A percentile compares a stretch with the other conserved stretches of the same genome.
Evolutionary conservation across 192 early-diverging fungal genomes (phyloP).

Genomic region (Linnemannia zychae): DNA sequence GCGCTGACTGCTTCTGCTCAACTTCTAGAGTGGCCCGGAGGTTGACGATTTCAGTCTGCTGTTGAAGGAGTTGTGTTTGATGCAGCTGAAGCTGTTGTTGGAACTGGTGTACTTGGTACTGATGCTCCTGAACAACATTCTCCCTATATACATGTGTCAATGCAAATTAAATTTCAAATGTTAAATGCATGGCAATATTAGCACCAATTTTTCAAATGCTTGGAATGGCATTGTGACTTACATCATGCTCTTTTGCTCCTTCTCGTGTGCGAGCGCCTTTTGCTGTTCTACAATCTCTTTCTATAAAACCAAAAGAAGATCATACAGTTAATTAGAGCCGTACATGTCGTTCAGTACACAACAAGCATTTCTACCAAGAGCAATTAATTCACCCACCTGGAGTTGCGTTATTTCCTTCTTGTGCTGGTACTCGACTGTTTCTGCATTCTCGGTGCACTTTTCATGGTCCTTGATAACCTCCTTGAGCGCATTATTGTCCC

Average conservation of each 20-base stretch:
- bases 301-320: constrained; percentile 6
- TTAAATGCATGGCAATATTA: no score
- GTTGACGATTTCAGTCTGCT: constrained; percentile 52
- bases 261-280: constrained; percentile 22
- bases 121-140: constrained; percentile 32
- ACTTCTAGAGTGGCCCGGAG: constrained; percentile 37
- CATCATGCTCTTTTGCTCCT: constrained; percentile 27
- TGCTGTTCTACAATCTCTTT: constrained; percentile 16
- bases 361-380: not conserved
- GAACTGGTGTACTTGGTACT: constrained; percentile 29
- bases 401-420: constrained; percentile 22
- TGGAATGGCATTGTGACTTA: constrained; percentile 10
- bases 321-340: not conserved
- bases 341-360: not conserved
- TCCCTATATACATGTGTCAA: constrained; percentile 16
- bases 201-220: not conserved
- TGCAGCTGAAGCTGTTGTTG: constrained; percentile 49
- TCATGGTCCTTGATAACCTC: constrained; percentile 43
- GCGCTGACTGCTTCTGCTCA: constrained; percentile 33
- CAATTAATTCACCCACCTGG: constrained; percentile 5
- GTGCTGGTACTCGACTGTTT: constrained; percentile 28
- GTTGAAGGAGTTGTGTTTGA: constrained; percentile 43
- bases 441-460: constrained; percentile 35
- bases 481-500: constrained; percentile 33
- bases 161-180: not conserved